Percentiles rank a stretch among this genome's conserved stretches.
phyloP scores from a whole-genome alignment of 129 eudicot genomes.

The Chrysanthemum makinoi region DNA sequence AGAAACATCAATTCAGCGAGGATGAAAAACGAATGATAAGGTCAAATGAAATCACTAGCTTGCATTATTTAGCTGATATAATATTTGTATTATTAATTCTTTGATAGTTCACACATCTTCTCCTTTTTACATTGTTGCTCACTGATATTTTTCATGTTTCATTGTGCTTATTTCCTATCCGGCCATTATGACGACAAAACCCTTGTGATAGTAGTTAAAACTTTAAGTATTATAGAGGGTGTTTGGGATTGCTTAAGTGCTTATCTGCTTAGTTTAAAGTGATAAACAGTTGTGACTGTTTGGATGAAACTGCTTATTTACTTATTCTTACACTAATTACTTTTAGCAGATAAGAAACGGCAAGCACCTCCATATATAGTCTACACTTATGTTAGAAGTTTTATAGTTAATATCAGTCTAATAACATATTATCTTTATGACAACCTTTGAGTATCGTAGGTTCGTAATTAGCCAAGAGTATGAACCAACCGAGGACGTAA shows the following conservation, averaged over 20 bases:
- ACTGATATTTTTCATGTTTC: no score
- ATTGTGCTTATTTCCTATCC: no score
- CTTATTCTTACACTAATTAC: neutral
- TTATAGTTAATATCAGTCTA: constrained; percentile 1
- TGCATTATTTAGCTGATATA: neutral
- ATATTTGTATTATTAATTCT: neutral
- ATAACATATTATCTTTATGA: neutral
- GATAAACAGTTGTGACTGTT: no score
- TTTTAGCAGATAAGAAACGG: neutral
- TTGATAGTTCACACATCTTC: neutral
- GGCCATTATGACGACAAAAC: no score
- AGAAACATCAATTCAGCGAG: constrained; percentile 64
- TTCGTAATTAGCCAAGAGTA: constrained; percentile 46
- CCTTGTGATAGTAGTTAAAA: no score
- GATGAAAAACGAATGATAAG: constrained; percentile 63
- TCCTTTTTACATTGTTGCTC: neutral
- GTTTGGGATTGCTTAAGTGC: no score
- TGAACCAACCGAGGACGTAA: constrained; percentile 51
- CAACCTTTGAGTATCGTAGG: constrained; percentile 37
- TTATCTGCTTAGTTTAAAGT: no score
- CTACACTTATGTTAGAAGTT: neutral
- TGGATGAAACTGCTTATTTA: neutral
- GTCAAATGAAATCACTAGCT: constrained; percentile 32
- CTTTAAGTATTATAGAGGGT: no score
- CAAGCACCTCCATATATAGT: neutral